Conservation (phyloP, 805 yeast genomes). For the Schwanniomyces occidentalis region DNA sequence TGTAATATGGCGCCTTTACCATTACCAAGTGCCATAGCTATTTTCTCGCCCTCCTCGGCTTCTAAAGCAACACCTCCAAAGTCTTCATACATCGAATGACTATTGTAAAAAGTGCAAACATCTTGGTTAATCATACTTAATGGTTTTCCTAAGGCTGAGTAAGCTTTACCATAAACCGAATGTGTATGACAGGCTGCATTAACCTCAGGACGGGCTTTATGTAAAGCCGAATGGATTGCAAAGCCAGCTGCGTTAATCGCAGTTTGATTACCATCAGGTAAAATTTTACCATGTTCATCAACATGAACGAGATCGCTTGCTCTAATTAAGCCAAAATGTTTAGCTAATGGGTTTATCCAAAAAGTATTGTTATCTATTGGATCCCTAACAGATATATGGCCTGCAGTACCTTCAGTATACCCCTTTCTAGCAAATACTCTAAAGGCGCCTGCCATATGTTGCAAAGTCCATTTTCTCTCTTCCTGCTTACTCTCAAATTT, state of each 20-base stretch:
- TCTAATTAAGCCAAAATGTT: conserved; percentile 55
- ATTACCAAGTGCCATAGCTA: conserved; percentile 33
- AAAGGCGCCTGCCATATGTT: conserved; percentile 86
- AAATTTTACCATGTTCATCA: conserved; percentile 35
- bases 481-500: conserved; percentile 47
- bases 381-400: conserved; percentile 83
- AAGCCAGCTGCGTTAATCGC: conserved; percentile 46
- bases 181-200: conserved; percentile 45
- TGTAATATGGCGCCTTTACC: conserved; percentile 33
- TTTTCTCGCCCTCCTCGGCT: conserved; percentile 28
- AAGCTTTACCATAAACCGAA: conserved; percentile 41
- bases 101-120: conserved; percentile 63
- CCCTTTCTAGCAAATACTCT: conserved; percentile 79
- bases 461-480: conserved; percentile 55
- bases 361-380: conserved; percentile 79
- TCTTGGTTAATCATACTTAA: conserved; percentile 83
- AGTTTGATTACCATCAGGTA: conserved; percentile 39
- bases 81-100: conserved; percentile 62
- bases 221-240: conserved; percentile 42
- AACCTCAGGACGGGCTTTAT: conserved; percentile 39
- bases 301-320: conserved; percentile 43
- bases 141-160: conserved; percentile 34
- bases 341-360: conserved; percentile 89
- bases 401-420: conserved; percentile 76
- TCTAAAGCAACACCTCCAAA: conserved; percentile 76